phyloP scores from a whole-genome alignment of 2,329 filamentous ascomycete genomes.

The Claviceps capensis region DNA sequence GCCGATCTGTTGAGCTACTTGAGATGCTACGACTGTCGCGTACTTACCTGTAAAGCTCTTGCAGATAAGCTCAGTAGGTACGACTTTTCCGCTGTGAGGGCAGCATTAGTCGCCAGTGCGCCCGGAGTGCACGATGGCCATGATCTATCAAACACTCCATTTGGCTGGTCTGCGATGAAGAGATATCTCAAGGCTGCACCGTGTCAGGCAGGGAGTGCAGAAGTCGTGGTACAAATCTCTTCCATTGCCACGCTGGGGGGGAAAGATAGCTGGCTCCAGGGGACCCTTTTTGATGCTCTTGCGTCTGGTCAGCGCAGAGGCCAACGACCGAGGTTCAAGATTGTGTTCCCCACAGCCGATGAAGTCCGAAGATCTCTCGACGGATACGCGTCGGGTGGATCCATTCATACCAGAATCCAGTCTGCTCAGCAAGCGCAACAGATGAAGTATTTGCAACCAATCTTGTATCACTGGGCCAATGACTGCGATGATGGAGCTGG shows the following conservation, averaged over 20 bases:
- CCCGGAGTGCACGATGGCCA: constrained; percentile 50
- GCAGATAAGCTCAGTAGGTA: constrained; percentile 42
- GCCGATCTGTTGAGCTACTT: constrained; percentile 61
- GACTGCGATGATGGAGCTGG: constrained; percentile 28
- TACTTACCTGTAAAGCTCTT: constrained; percentile 39
- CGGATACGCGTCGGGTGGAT: constrained; percentile 63
- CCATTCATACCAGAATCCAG: constrained; percentile 70
- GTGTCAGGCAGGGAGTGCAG: constrained; percentile 23
- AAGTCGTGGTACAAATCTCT: constrained; percentile 55
- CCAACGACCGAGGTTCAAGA: constrained; percentile 40
- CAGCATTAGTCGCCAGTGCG: constrained; percentile 63
- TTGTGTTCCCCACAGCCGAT: constrained; percentile 69
- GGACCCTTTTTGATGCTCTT: constrained; percentile 44
- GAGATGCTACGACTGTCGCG: constrained; percentile 48
- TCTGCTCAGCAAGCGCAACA: constrained; percentile 60
- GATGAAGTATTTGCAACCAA: constrained; percentile 53
- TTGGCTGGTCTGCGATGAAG: constrained; percentile 62
- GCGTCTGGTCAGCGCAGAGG: constrained; percentile 16
- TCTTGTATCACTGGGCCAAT: constrained; percentile 65
- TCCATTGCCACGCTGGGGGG: constrained; percentile 69
- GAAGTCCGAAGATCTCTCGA: constrained; percentile 66
- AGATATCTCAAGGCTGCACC: constrained; percentile 44
- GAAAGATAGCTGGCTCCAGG: constrained; percentile 57
- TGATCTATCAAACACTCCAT: constrained; percentile 40
- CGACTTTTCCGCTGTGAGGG: constrained; percentile 58